phyloP scores from a whole-genome alignment of 148 eudicot species.

The Nepenthes gracilis region DNA sequence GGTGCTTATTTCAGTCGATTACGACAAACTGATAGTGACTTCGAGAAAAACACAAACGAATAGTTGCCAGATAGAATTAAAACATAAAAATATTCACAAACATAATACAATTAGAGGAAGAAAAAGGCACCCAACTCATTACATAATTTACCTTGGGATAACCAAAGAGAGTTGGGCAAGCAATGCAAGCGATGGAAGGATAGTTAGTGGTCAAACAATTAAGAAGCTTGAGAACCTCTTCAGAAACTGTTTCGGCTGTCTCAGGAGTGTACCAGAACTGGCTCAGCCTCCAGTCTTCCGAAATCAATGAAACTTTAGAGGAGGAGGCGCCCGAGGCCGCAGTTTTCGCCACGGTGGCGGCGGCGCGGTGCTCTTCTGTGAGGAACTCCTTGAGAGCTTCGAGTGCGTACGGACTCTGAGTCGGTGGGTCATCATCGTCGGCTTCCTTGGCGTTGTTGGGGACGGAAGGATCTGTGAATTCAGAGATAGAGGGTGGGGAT shows the following conservation, averaged over 20 bases:
- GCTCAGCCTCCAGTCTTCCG: conserved; percentile 88
- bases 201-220: conserved; percentile 3
- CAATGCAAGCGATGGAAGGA: conserved; percentile 60
- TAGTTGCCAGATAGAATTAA: too few species aligned
- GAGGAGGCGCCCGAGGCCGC: not conserved
- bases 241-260: conserved; percentile 64
- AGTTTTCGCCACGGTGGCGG: not conserved
- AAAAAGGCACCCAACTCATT: too few species aligned
- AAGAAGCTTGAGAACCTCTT: conserved; percentile 48
- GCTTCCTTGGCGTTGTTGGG: conserved; percentile 4
- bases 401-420: conserved; percentile 58
- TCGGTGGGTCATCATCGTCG: conserved; percentile 54
- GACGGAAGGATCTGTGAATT: too few species aligned
- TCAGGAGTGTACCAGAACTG: conserved; percentile 90
- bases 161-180: conserved; percentile 93
- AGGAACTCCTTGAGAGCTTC: conserved; percentile 65
- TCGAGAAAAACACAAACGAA: too few species aligned
- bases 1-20: too few species aligned
- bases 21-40: too few species aligned
- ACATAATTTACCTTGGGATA: conserved; percentile 97
- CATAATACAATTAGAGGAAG: too few species aligned
- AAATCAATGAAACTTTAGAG: conserved; percentile 26
- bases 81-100: too few species aligned
- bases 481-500: too few species aligned
- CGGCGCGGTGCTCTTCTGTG: conserved; percentile 29